These are phyloP conservation scores for Yamadazyma taylorii DNA, from an alignment of 1,139 yeast genomes.

Conservation along the genomic window DNA sequence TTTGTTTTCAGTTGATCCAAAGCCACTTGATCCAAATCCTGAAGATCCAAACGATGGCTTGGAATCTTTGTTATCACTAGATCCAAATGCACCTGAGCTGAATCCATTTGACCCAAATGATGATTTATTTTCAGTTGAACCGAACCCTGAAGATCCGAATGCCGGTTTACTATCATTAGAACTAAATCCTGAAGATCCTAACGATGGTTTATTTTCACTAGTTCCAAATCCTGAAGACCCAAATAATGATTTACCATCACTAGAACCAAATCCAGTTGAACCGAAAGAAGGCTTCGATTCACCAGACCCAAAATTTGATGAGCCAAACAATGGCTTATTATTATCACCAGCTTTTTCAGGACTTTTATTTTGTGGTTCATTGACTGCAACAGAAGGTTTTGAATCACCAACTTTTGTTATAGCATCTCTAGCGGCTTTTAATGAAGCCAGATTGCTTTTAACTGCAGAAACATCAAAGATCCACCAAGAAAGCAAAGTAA, in stretches of 20 bases:
- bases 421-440: constrained; percentile 13
- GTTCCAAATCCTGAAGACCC: constrained; percentile 2
- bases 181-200: constrained; percentile 18
- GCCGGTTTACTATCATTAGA: constrained; percentile 5
- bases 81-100: constrained; percentile 10
- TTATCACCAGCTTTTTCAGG: no score
- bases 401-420: no score
- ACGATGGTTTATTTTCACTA: constrained; percentile 5
- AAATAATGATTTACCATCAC: constrained; percentile 2
- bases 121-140: constrained; percentile 4
- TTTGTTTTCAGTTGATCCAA: constrained; percentile 4
- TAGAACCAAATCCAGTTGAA: constrained; percentile 16
- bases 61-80: constrained; percentile 2
- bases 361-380: no score
- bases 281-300: constrained; percentile 9
- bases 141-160: constrained; percentile 8
- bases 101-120: constrained; percentile 16
- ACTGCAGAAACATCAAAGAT: constrained; percentile 53
- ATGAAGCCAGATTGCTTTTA: constrained; percentile 25
- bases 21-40: constrained; percentile 5
- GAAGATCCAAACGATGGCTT: constrained; percentile 11
- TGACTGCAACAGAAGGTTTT: no score
- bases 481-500: constrained; percentile 64
- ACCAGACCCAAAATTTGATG: constrained; percentile 4
- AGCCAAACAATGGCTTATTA: no score